Base-by-base conservation (phyloP, 2,329 filamentous ascomycete species). In the Sphaceloma murrayae region DNA sequence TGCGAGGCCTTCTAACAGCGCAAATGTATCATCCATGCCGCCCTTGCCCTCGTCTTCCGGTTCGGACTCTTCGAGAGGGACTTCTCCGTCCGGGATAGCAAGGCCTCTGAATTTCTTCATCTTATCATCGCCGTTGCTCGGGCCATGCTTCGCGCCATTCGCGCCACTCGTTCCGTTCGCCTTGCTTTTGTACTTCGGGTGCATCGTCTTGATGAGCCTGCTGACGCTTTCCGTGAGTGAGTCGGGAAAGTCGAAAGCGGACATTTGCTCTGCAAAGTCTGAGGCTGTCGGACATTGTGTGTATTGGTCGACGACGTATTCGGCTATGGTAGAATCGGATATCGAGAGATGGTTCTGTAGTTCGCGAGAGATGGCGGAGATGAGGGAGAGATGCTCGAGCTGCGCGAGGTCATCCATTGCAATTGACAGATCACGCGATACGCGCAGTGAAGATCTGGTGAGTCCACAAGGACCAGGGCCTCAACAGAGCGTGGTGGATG, bases 231-330 rank as follows among this genome's bases (percentile, higher is more conserved):
- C 85, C 46, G 94, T 74, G 54, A 98, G 68, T 66, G 85, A 94
- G 45, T 78, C 74, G 0, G 88, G 86, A 52, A 95, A 93, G 32
- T 81, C 87, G 64, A 93, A 79, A 21, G 72, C 76, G 53, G 80
- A 76, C 52, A 96, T 72, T 58, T 78, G 78, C 52, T 70, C 68
- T 66, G 83, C 83, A 68, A 96, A 98, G 19, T 83, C 79, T 43
- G 73, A 64, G 46, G 85, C 70, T 19, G 74, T 74, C 42, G 70
- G 73, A 67, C 79, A 83, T 73, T 88, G 77, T 60, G 82, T 66
- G 56, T 94, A 85, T 60, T 94, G 83, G 49, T 84, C 84, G 58
- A 98, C 94, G 56, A 98, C 78, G 60, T 94, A 98, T 64, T 98
- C 91, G 54, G 91, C 88, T 18, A 98, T 78, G 4, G 86, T 94